Evolutionary conservation across 192 early-diverging fungal species (phyloP).

Genomic region (Mycoemilia scoparia): DNA sequence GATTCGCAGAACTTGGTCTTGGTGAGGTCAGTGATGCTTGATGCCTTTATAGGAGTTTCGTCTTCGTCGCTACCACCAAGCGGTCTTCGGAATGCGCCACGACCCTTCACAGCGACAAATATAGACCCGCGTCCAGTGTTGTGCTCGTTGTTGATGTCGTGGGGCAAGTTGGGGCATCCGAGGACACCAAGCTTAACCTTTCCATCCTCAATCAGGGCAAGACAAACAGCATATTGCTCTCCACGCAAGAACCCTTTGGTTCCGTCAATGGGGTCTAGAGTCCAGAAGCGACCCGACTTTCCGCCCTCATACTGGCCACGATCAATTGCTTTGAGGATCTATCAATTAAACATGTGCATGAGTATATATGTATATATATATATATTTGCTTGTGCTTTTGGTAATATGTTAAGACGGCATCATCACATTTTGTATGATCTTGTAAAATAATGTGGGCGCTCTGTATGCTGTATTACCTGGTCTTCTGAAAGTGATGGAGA

Average conservation of each 20-base stretch:
- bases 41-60: conserved; percentile 43
- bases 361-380: background rate
- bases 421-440: conserved; percentile 1
- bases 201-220: conserved; percentile 80
- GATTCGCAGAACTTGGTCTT: conserved; percentile 85
- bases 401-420: background rate
- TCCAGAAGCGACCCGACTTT: conserved; percentile 54
- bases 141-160: conserved; percentile 33
- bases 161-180: conserved; percentile 66
- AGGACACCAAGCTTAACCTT: conserved; percentile 76
- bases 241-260: conserved; percentile 96
- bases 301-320: conserved; percentile 71
- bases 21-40: conserved; percentile 25
- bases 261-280: conserved; percentile 86
- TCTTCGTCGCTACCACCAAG: conserved; percentile 4
- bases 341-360: background rate
- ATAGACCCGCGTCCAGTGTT: conserved; percentile 59
- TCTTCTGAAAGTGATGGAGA: conserved; percentile 38
- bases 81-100: conserved; percentile 72
- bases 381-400: conserved; percentile 1
- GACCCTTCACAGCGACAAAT: conserved; percentile 67
- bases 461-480: conserved; percentile 32
- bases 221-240: conserved; percentile 92
- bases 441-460: background rate
- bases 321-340: conserved; percentile 81